Percentiles rank a stretch among this genome's conserved stretches.
Evolutionary conservation across 495 filamentous ascomycete genomes (phyloP).

Genomic region (Podospora comata): DNA sequence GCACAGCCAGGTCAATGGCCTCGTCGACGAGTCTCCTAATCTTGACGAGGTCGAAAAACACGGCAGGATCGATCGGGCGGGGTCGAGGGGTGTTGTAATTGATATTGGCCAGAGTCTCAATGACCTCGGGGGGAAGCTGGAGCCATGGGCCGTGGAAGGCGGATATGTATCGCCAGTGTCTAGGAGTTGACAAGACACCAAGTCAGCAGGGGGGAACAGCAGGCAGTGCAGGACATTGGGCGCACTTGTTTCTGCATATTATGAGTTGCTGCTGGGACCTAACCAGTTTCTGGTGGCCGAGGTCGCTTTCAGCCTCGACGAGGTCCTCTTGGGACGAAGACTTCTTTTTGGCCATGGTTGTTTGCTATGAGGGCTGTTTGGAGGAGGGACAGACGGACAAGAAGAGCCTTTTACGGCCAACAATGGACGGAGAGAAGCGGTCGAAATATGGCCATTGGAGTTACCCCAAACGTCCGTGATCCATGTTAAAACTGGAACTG

Average conservation of each 20-base stretch:
- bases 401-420: neutral
- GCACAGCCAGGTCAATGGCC: slow-evolving; percentile 69
- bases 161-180: slow-evolving; percentile 81
- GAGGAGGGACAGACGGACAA: neutral
- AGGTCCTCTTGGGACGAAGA: neutral
- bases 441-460: neutral
- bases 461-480: neutral
- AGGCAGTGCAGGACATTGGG: neutral
- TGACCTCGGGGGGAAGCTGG: slow-evolving; percentile 76
- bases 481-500: neutral
- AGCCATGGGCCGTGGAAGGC: slow-evolving; percentile 83
- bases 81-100: slow-evolving; percentile 74
- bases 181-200: slow-evolving; percentile 25
- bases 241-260: slow-evolving; percentile 26
- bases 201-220: neutral
- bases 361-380: neutral
- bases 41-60: slow-evolving; percentile 80
- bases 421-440: neutral
- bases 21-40: slow-evolving; percentile 74
- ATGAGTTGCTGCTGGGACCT: slow-evolving; percentile 10
- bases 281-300: slow-evolving; percentile 9
- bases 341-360: neutral
- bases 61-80: slow-evolving; percentile 71
- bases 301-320: neutral
- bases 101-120: slow-evolving; percentile 71